A percentile compares a stretch with the other conserved stretches of the same genome.
Evolutionary conservation across 2,329 filamentous ascomycete species (phyloP).

Genomic region (Aspergillus japonicus): DNA sequence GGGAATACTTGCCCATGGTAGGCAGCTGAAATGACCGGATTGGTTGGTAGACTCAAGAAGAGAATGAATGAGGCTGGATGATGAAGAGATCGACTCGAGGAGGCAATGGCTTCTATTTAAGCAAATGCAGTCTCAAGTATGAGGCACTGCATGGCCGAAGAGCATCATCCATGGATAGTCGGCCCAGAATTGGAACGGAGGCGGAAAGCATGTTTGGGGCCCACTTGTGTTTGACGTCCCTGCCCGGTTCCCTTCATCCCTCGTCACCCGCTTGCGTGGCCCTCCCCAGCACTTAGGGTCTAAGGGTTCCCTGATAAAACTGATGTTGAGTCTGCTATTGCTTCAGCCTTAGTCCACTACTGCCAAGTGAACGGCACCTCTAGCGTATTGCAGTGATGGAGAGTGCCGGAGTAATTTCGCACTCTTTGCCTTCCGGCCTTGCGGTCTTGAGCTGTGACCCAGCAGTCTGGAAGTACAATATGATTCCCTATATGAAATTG

Average conservation of each 20-base stretch:
- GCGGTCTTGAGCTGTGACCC: too few relatives aligned
- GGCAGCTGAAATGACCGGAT: neutral
- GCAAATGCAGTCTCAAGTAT: neutral
- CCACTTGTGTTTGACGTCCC: conserved; percentile 5
- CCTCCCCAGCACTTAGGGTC: neutral
- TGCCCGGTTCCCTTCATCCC: neutral
- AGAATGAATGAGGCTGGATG: neutral
- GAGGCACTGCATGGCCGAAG: neutral
- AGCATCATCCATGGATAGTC: neutral
- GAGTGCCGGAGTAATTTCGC: too few relatives aligned
- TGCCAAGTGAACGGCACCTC: neutral
- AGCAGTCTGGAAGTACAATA: too few relatives aligned
- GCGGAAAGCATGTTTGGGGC: neutral
- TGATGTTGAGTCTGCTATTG: neutral
- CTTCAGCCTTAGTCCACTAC: neutral
- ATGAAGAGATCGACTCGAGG: neutral
- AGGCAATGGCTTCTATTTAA: neutral
- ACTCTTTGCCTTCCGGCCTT: too few relatives aligned
- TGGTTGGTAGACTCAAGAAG: neutral
- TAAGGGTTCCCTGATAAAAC: neutral
- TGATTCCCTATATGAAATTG: too few relatives aligned
- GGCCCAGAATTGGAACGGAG: neutral
- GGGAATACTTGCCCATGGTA: conserved; percentile 4
- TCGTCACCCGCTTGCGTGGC: conserved; percentile 8
- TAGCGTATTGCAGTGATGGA: too few relatives aligned